Evolutionary conservation across 768 basidiomycete species (phyloP), one percentile per base, ranked within the genome.

Genomic region (Suillus subluteus): DNA sequence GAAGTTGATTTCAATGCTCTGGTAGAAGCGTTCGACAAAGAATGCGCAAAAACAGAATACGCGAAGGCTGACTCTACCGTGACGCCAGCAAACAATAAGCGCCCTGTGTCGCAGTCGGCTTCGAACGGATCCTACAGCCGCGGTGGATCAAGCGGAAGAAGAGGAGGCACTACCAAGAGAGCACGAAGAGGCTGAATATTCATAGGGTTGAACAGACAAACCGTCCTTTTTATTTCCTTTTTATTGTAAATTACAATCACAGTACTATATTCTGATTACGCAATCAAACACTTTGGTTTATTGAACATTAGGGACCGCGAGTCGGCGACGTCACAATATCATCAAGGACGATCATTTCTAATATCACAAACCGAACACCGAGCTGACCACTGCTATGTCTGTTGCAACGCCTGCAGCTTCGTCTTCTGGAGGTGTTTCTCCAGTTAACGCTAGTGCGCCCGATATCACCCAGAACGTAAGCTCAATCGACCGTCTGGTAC

Each of bases 1-100:
- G 72, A 78, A 12, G 72, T 73, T 26, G 78, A 83, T 66, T 85
- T 83, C 73, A 77, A 77, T 26, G 73, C 71, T 21, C 70, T 84
- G 61, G 75, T 83, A 21, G 71, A 67, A 37, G 78, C 79, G 2
- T 86, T 84, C 69, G 82, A 83, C 48, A 70, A 55, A 35, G 82
- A 81, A 65, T 83, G 82, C 69, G 75, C 76, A 65, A 80, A 78
- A 66, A 79, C 71, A 1, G 75, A 70, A 0, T 82, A 83, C 58
- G 35, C 62, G 41, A 74, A 67, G 41, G 40, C 30, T 26, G 65
- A 58, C n/a, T 64, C 58, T 12, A 35, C 35, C 35, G 35, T 35
- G 35, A 37, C 67, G 40, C 46, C 58, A 18, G 62, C 67, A 15
- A 55, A 67, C 6, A 73, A 67, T 61, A 77, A 68, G 38, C 54